Percentiles rank a stretch among this genome's conserved stretches.
phyloP scores from a whole-genome alignment of 441 rosid species.

The Populus hybrid region DNA sequence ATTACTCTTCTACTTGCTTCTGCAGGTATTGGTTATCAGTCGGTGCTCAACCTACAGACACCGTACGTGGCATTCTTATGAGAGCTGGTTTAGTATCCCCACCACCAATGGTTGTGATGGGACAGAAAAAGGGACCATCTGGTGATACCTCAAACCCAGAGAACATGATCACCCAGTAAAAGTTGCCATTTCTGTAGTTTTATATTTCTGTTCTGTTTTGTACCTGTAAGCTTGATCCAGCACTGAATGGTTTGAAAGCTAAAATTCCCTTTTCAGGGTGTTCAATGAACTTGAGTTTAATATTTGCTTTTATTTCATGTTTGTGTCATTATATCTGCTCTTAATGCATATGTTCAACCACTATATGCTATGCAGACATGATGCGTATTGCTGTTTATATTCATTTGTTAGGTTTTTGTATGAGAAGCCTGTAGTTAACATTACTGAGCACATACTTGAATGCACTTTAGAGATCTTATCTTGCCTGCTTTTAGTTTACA shows the following conservation, averaged over 20 bases:
- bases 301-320: neutral
- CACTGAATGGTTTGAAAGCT: neutral
- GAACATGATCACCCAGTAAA: neutral
- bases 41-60: constrained; percentile 33
- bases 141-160: neutral
- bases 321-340: neutral
- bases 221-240: neutral
- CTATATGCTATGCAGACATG: neutral
- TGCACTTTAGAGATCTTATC: neutral
- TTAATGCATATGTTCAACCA: neutral
- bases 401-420: neutral
- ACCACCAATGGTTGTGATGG: constrained; percentile 27
- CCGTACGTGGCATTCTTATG: constrained; percentile 26
- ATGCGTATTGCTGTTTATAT: neutral
- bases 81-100: constrained; percentile 25
- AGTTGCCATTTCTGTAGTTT: neutral
- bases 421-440: neutral
- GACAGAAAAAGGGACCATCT: constrained; percentile 15
- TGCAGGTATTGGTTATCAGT: constrained; percentile 34
- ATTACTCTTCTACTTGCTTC: neutral
- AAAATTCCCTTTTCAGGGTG: neutral
- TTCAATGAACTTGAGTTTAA: constrained; percentile 2
- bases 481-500: neutral
- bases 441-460: neutral
- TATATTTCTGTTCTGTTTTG: neutral